A percentile compares a stretch with the other conserved stretches of the same genome.
phyloP scores from a whole-genome alignment of 495 filamentous ascomycete species.

The Xylaria nigripes region DNA sequence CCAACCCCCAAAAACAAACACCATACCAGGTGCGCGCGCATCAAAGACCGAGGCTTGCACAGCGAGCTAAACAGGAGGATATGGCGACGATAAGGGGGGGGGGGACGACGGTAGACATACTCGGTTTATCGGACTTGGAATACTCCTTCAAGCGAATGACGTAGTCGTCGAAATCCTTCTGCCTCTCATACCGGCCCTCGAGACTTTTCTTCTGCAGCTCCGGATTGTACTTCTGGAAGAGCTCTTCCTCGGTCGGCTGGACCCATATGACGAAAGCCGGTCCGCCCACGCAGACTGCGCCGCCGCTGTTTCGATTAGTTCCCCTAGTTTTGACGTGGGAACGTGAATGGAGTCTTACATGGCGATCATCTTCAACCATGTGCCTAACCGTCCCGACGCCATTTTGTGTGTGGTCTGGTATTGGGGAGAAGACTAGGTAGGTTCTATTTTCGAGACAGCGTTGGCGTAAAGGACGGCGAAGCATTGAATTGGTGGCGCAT shows the following conservation, averaged over 20 bases:
- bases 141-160: constrained; percentile 75
- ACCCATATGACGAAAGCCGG: constrained; percentile 76
- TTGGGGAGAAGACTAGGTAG: not conserved
- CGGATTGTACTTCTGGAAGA: constrained; percentile 87
- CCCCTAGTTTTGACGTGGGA: not conserved
- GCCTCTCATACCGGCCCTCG: constrained; percentile 59
- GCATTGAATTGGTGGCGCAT: too few relatives aligned
- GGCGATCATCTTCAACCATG: constrained; percentile 47
- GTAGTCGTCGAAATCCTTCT: constrained; percentile 85
- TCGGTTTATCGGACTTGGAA: constrained; percentile 84
- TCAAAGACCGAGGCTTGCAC: not conserved
- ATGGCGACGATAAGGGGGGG: not conserved
- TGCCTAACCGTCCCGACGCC: constrained; percentile 23
- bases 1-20: not conserved
- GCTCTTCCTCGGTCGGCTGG: constrained; percentile 80
- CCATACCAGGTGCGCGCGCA: not conserved
- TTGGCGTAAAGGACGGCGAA: not conserved
- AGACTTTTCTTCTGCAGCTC: constrained; percentile 79
- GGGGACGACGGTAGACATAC: constrained; percentile 20
- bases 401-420: constrained; percentile 14
- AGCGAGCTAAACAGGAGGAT: not conserved
- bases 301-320: constrained; percentile 48
- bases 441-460: not conserved
- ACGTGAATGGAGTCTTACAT: constrained; percentile 37
- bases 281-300: constrained; percentile 66